Evolutionary conservation across 2,329 filamentous ascomycete species (phyloP).

Genomic region (Exophiala phaeomuriformis): DNA sequence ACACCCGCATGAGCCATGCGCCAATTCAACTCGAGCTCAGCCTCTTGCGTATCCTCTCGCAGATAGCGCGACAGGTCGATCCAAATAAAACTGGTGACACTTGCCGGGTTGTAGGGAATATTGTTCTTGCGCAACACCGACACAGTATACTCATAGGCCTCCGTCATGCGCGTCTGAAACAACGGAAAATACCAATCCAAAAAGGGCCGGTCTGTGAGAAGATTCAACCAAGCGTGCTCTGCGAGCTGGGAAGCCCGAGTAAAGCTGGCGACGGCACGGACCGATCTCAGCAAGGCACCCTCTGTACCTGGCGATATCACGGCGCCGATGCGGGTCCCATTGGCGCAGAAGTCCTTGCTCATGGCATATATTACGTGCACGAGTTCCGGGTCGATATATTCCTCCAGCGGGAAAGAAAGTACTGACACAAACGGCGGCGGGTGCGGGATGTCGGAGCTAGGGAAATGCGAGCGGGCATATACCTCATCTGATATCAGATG

Average conservation of each 20-base stretch:
- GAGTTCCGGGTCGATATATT: conserved; percentile 39
- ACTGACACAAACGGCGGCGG: conserved; percentile 40
- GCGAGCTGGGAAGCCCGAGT: conserved; percentile 42
- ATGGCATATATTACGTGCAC: conserved; percentile 21
- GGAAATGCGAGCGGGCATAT: conserved; percentile 49
- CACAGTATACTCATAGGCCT: conserved; percentile 18
- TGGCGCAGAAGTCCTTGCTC: conserved; percentile 24
- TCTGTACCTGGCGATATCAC: conserved; percentile 40
- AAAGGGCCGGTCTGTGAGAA: conserved; percentile 17
- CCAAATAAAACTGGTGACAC: conserved; percentile 22
- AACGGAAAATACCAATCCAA: conserved; percentile 17
- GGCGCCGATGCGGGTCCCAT: conserved; percentile 31
- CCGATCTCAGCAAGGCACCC: conserved; percentile 33
- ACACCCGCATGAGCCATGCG: conserved; percentile 19
- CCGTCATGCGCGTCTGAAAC: conserved; percentile 15
- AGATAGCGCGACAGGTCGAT: conserved; percentile 18
- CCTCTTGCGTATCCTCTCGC: conserved; percentile 11
- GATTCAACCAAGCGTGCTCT: conserved; percentile 29
- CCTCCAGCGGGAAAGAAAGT: conserved; percentile 41
- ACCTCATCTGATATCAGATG: conserved; percentile 55
- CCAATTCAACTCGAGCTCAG: conserved; percentile 17
- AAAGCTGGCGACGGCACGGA: conserved; percentile 40
- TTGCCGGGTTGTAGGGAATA: conserved; percentile 18
- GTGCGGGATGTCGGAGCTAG: conserved; percentile 27
- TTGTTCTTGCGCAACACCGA: conserved; percentile 6